Conservation (phyloP, 345 rosid genomes). For the Salix arbutifolia region DNA sequence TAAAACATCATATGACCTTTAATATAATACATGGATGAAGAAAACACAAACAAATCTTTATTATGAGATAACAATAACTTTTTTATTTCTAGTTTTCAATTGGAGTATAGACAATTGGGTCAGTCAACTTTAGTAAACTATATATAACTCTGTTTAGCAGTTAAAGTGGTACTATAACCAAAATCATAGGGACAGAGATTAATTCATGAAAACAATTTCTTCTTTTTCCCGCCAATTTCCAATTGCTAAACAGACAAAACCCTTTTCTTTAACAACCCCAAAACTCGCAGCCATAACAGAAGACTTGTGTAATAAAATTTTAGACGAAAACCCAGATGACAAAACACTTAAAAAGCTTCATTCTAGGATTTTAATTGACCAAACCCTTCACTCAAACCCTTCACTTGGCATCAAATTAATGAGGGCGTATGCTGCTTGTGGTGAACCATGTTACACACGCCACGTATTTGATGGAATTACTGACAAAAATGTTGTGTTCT, state of each 20-base stretch:
- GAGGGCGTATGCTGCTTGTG: conserved; percentile 47
- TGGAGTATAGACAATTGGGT: too few species aligned
- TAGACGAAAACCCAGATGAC: conserved; percentile 52
- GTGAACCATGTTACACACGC: conserved; percentile 46
- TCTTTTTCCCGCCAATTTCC: conserved; percentile 30
- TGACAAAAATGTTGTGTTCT: conserved; percentile 56
- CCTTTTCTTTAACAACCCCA: conserved; percentile 9
- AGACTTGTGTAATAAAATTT: conserved; percentile 32
- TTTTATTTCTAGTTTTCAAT: too few species aligned
- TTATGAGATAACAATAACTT: too few species aligned
- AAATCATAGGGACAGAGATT: neutral
- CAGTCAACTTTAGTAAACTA: too few species aligned
- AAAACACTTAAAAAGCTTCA: conserved; percentile 47
- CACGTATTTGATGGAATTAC: conserved; percentile 64
- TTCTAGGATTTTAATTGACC: conserved; percentile 32
- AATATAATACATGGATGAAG: too few species aligned
- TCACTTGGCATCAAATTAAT: conserved; percentile 58
- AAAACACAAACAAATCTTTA: too few species aligned
- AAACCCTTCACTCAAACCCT: conserved; percentile 27
- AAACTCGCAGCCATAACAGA: conserved; percentile 19
- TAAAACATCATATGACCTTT: too few species aligned
- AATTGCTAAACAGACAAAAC: conserved; percentile 13
- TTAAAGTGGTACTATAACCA: neutral
- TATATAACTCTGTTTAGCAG: too few species aligned
- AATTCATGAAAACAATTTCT: conserved; percentile 40